These are phyloP conservation scores for Eutypella sp. DNA, from an alignment of 2,329 filamentous ascomycete species.

Conservation along the genomic window DNA sequence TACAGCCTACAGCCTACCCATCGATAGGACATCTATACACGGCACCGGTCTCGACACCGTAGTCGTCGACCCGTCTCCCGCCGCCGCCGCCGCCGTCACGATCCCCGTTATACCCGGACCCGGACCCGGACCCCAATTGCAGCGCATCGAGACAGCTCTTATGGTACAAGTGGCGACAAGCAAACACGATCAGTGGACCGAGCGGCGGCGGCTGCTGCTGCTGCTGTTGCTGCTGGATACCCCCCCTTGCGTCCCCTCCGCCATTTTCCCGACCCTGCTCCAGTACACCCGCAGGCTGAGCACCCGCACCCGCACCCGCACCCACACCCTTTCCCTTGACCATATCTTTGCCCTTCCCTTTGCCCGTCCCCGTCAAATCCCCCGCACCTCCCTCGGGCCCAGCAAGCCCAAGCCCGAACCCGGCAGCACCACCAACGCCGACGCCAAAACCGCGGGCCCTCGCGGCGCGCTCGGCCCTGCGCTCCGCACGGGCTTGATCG, in stretches of 20 bases:
- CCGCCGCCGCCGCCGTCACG: constrained; percentile 27
- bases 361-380: constrained; percentile 29
- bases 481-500: constrained; percentile 35
- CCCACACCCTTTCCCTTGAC: constrained; percentile 14
- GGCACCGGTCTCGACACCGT: constrained; percentile 38
- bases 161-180: constrained; percentile 68
- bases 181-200: constrained; percentile 62
- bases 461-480: constrained; percentile 15
- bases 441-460: constrained; percentile 29
- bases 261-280: constrained; percentile 32
- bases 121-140: constrained; percentile 26
- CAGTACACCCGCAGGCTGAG: background rate
- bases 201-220: constrained; percentile 46
- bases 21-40: constrained; percentile 56
- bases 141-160: constrained; percentile 63
- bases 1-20: no score
- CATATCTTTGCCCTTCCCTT: constrained; percentile 53
- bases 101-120: background rate
- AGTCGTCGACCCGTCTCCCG: constrained; percentile 41
- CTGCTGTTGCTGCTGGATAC: constrained; percentile 27
- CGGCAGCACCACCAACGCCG: constrained; percentile 26
- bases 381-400: constrained; percentile 19
- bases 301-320: constrained; percentile 28
- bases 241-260: constrained; percentile 28
- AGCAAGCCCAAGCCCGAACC: constrained; percentile 34